phyloP scores from a whole-genome alignment of 2,329 filamentous ascomycete genomes.

The Fusarium bactridioides region DNA sequence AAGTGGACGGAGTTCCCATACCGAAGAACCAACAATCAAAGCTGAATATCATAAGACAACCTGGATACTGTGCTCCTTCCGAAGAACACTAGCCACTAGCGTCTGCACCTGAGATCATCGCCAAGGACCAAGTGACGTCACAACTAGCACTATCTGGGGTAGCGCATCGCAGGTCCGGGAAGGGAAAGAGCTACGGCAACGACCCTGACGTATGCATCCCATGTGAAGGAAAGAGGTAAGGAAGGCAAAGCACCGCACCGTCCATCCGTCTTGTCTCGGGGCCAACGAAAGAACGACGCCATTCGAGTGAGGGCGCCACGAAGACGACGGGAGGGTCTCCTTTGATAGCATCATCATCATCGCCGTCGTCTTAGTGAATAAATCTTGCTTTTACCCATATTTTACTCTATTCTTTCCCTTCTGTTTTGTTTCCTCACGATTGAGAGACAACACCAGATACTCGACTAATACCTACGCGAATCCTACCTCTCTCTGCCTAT shows the following conservation, averaged over 20 bases:
- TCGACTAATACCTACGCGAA: constrained; percentile 4
- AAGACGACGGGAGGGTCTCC: constrained; percentile 24
- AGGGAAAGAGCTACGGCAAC: constrained; percentile 30
- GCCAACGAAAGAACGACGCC: constrained; percentile 33
- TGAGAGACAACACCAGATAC: not conserved
- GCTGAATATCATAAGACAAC: constrained; percentile 7
- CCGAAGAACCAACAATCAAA: constrained; percentile 1
- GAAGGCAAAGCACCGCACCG: constrained; percentile 33
- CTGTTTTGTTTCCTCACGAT: not conserved
- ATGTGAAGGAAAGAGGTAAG: not conserved
- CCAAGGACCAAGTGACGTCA: constrained; percentile 37
- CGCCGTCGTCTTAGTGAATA: constrained; percentile 24
- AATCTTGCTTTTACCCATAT: constrained; percentile 33
- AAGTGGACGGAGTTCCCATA: not conserved
- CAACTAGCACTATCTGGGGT: constrained; percentile 35
- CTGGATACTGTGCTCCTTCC: constrained; percentile 5
- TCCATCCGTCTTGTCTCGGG: constrained; percentile 22
- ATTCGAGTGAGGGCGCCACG: constrained; percentile 24
- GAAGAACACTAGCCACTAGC: constrained; percentile 16
- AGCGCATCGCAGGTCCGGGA: constrained; percentile 22
- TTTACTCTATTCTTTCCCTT: not conserved
- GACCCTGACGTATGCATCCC: constrained; percentile 34
- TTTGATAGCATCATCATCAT: constrained; percentile 32
- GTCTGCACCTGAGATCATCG: constrained; percentile 37
- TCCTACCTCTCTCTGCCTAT: not conserved